Evolutionary conservation across 768 basidiomycete species (phyloP).

Genomic region (Lactarius deliciosus): DNA sequence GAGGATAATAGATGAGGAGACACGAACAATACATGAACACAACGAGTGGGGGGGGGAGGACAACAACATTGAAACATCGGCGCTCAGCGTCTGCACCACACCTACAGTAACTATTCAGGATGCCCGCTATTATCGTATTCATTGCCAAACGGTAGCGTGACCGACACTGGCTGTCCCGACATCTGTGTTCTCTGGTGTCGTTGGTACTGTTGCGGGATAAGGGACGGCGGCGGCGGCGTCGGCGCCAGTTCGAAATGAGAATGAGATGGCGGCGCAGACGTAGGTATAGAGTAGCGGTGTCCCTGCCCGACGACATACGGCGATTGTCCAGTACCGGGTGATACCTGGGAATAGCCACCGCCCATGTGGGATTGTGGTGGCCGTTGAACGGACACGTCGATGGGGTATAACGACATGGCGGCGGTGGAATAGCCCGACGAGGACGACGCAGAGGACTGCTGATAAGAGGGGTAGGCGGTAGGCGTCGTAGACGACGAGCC

Average conservation of each 20-base stretch:
- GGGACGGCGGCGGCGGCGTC: slow-evolving; percentile 8
- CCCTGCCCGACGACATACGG: slow-evolving; percentile 20
- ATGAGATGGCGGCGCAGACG: slow-evolving; percentile 27
- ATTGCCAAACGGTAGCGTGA: slow-evolving; percentile 22
- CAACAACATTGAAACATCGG: neutral
- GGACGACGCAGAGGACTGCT: slow-evolving; percentile 13
- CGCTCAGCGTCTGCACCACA: neutral
- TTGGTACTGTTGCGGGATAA: slow-evolving; percentile 8
- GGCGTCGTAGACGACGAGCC: slow-evolving; percentile 8
- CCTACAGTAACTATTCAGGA: neutral
- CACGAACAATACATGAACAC: slow-evolving; percentile 9
- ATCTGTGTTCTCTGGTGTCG: slow-evolving; percentile 9
- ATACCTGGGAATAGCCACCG: slow-evolving; percentile 16
- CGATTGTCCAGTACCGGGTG: slow-evolving; percentile 2
- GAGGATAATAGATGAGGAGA: slow-evolving; percentile 4
- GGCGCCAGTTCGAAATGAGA: slow-evolving; percentile 24
- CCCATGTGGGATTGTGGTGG: slow-evolving; percentile 16
- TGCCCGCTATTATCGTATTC: slow-evolving; percentile 14
- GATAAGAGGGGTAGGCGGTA: slow-evolving; percentile 16
- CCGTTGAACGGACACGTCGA: slow-evolving; percentile 15
- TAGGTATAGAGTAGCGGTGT: slow-evolving; percentile 15
- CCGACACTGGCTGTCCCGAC: slow-evolving; percentile 6
- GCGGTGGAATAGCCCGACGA: slow-evolving; percentile 13
- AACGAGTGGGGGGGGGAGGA: neutral
- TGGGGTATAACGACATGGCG: slow-evolving; percentile 18